Evolutionary conservation across 2,329 filamentous ascomycete genomes (phyloP), one percentile per base, ranked within the genome.

Genomic region (Exophiala bonariae): DNA sequence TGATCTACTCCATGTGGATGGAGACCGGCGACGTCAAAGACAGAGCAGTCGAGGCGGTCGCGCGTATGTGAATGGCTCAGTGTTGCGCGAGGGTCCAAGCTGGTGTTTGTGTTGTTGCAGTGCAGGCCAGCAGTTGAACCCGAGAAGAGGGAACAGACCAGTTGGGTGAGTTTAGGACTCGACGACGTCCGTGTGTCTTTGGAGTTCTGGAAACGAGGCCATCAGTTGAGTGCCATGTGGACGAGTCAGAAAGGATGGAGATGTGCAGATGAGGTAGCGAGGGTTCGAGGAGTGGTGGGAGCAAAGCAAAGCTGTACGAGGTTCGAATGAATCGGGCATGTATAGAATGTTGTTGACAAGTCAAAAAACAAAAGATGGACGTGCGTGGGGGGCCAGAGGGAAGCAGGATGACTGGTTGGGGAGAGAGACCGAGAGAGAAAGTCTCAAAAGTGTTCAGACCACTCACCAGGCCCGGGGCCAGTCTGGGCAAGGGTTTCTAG

Each of bases 161-260:
- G 47, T 45, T 31, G 41, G 35, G n/a, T 42, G 11, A n/a, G 38
- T 20, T 28, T 32, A 14, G 32, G 13, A 34, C 23, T 26, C 6
- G 23, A 26, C 23, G 23, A 26, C 23, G 23, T 26, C 23, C 23
- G 23, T 26, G 17, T 14, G 32, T 34, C 13, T 6, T 34, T 14
- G 32, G 35, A 7, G 35, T 19, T 18, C 18, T 22, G 19, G 35
- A 19, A 49, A 43, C 41, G 39, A 44, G 19, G 22, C 48, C 52
- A 54, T 52, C 46, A 52, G 47, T 47, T 32, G 20, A 47, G 40
- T 44, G 52, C 52, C 49, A 55, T 55, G 49, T 52, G 52, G 49
- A 52, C 44, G 22, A 48, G 35, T 40, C 5, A 44, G 17, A 20
- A 22, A 34, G 14, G 32, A 18, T 6, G n/a, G n/a, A 34, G 32